A percentile compares a stretch with the other conserved stretches of the same genome.
Conservation (phyloP, 1,284 basidiomycete species). For the Cystobasidiaceae sp. region DNA sequence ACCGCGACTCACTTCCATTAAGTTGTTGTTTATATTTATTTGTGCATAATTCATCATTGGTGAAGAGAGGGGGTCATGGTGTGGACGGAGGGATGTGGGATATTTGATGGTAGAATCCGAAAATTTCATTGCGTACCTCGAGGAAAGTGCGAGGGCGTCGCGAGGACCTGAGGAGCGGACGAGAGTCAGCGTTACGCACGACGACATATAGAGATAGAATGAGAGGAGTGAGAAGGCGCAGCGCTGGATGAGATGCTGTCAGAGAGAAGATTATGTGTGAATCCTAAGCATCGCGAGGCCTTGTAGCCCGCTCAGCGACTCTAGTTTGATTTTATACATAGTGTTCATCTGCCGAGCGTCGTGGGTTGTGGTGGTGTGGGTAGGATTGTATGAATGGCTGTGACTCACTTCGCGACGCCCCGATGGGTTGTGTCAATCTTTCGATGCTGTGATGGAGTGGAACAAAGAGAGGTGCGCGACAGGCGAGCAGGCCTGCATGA, state of each 20-base stretch:
- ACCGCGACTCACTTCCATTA: slow-evolving; percentile 31
- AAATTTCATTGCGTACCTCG: slow-evolving; percentile 20
- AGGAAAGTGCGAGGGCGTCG: background rate
- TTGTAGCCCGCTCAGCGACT: slow-evolving; percentile 27
- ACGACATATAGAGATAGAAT: background rate
- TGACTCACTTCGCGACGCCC: too few species aligned
- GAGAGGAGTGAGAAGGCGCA: background rate
- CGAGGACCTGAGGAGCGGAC: background rate
- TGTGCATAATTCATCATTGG: slow-evolving; percentile 33
- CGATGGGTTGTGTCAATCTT: too few species aligned
- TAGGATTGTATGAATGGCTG: background rate
- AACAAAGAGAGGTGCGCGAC: background rate
- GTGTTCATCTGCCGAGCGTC: slow-evolving; percentile 4
- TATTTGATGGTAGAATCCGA: background rate
- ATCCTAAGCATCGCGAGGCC: slow-evolving; percentile 4
- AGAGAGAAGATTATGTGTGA: slow-evolving; percentile 31
- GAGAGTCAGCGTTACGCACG: background rate
- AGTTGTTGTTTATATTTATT: slow-evolving; percentile 30
- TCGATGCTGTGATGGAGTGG: background rate
- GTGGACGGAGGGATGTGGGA: background rate
- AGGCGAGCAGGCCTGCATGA: too few species aligned
- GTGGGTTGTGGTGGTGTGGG: background rate
- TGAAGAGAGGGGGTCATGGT: background rate
- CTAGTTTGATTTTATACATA: slow-evolving; percentile 28
- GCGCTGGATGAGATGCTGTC: background rate